Percentiles rank a stretch among this genome's conserved stretches.
Evolutionary conservation across 139 green algal species (phyloP).

Genomic region (Asterochloris sp.): DNA sequence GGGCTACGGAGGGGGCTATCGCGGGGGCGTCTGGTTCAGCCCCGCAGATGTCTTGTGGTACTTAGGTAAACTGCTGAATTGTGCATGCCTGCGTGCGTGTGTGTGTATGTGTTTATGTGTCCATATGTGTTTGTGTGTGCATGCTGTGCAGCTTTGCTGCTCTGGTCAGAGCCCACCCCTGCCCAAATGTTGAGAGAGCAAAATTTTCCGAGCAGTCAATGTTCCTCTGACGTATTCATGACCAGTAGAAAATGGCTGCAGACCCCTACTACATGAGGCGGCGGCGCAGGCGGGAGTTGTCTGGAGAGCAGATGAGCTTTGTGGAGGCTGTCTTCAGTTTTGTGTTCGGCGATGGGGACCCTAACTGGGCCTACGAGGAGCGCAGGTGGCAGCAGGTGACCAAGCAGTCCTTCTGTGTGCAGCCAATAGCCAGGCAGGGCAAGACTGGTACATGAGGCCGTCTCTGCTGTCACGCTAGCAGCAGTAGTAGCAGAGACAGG

Average conservation of each 20-base stretch:
- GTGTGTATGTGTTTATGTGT: background rate
- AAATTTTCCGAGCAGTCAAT: background rate
- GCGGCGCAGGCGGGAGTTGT: conserved; percentile 8
- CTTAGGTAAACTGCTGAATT: too few species aligned
- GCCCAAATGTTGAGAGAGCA: background rate
- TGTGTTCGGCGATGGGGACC: conserved; percentile 97
- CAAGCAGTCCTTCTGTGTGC: background rate
- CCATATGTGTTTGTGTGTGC: background rate
- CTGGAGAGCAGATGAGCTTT: conserved; percentile 60
- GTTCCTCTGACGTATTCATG: conserved; percentile 51
- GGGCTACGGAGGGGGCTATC: conserved; percentile 7
- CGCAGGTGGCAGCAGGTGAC: conserved; percentile 71
- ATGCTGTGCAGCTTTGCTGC: background rate
- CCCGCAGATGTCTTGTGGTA: conserved; percentile 13
- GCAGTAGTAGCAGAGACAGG: background rate
- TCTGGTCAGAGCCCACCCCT: background rate
- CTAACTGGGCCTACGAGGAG: conserved; percentile 80
- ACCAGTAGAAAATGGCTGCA: conserved; percentile 34
- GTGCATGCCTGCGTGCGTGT: too few species aligned
- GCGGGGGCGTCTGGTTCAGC: conserved; percentile 29
- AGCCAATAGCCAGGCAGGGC: too few species aligned
- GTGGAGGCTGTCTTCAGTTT: conserved; percentile 90
- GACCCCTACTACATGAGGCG: conserved; percentile 67
- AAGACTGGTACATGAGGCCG: background rate
- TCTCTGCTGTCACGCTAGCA: background rate